Evolutionary conservation across 2,329 filamentous ascomycete species (phyloP), one percentile per base, ranked within the genome.

Genomic region (Clarireedia paspali): DNA sequence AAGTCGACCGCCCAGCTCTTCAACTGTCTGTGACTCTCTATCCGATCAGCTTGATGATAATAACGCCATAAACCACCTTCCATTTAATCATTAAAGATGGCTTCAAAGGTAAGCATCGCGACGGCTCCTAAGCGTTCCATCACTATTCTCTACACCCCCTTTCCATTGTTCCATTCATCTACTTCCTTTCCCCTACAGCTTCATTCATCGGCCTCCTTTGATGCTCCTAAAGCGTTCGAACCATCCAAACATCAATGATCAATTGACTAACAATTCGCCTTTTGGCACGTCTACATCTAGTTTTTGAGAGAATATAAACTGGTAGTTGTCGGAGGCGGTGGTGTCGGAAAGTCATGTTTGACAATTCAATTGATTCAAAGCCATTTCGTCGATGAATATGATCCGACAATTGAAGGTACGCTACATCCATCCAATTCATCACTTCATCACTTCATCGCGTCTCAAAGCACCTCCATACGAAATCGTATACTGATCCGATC

Each of bases 331-430:
- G 94, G 94, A 67, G 94, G 95, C 69, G 94, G 94, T 81, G 94
- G 94, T 74, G 94, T 99, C 64, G 94, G 94, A 77, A 99, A 99
- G 81, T 97, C 92, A 60, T 97, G 94, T 77, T 83, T 99, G 79
- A 97, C 94, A 58, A 97, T 99, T 70, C 94, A 97, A 79, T 84
- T 92, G 74, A 66, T 67, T 54, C 87, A 91, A 77, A 92, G 88
- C 74, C 94, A 99, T 74, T 99, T 99, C 78, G 92, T 97, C 71
- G 94, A 97, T 74, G 94, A 97, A 75, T 99, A 99, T 75, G 94
- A 99, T 75, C 94, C 94, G 57, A 99, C 94, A 68, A 97, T 99
- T 70, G 94, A 99, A 88, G 94, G 94, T 91, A 74, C 66, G 80
- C 73, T 59, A 17, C 15, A 17, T 40, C 45, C 57, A 23, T 40